Percentiles rank a stretch among this genome's conserved stretches.
phyloP scores from a whole-genome alignment of 345 rosid species.

The Dipteronia dyeriana region DNA sequence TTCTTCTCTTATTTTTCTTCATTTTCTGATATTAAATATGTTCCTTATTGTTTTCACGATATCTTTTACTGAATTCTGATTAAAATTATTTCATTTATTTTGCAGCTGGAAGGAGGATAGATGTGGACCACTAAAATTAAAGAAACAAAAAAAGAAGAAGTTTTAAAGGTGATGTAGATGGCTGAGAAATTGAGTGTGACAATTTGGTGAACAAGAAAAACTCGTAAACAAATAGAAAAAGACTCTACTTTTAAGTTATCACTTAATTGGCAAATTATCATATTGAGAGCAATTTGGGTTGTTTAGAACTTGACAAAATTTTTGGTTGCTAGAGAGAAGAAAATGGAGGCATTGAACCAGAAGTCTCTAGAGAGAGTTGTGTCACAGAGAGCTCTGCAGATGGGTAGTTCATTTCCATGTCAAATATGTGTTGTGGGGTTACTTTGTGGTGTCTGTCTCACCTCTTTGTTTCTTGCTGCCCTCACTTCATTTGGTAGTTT shows the following conservation, averaged over 20 bases:
- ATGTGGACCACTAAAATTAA: conserved; percentile 25
- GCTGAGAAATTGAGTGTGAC: conserved; percentile 27
- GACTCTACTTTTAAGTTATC: conserved; percentile 12
- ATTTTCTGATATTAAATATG: background rate
- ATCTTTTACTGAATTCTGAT: conserved; percentile 9
- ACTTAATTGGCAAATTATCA: conserved; percentile 18
- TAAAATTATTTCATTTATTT: conserved; percentile 2
- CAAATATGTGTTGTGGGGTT: conserved; percentile 91
- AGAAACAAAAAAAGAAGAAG: no score
- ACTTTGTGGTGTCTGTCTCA: conserved; percentile 83
- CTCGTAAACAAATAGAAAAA: background rate
- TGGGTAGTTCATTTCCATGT: conserved; percentile 86
- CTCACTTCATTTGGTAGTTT: conserved; percentile 71
- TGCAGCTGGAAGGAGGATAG: conserved; percentile 29
- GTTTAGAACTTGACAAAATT: background rate
- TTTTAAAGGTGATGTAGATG: conserved; percentile 17
- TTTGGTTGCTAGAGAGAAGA: background rate
- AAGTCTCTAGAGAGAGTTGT: conserved; percentile 78
- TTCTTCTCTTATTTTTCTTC: background rate
- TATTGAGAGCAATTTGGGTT: background rate
- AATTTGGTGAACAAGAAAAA: conserved; percentile 12
- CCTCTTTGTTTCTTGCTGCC: conserved; percentile 81
- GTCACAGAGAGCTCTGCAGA: conserved; percentile 80
- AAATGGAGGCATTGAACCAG: conserved; percentile 59
- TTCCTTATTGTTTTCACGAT: no score